Percentiles rank a stretch among this genome's conserved stretches.
phyloP scores from a whole-genome alignment of 108 stramenopile genomes.

The Pseudonitzschia multistriata region DNA sequence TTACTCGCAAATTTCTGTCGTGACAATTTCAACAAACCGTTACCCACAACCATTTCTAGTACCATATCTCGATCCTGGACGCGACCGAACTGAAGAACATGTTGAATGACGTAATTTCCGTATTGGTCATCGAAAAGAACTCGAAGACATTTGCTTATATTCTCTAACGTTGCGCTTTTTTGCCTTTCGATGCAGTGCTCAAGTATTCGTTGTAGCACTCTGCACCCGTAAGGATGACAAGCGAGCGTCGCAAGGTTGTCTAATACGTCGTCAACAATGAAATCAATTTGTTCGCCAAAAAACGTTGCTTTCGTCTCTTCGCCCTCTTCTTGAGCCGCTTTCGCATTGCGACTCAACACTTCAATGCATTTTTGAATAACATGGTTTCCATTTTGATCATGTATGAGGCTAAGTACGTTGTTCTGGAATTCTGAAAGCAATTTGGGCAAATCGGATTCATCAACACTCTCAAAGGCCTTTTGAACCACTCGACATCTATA shows the following conservation, averaged over 20 bases:
- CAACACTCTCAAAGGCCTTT: slow-evolving; percentile 86
- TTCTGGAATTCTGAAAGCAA: slow-evolving; percentile 85
- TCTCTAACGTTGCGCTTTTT: slow-evolving; percentile 64
- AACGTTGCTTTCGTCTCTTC: slow-evolving; percentile 40
- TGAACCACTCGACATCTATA: slow-evolving; percentile 92
- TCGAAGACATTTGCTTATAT: slow-evolving; percentile 58
- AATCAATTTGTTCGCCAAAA: slow-evolving; percentile 80
- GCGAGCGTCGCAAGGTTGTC: slow-evolving; percentile 81
- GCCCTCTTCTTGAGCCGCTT: slow-evolving; percentile 34
- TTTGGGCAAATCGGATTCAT: slow-evolving; percentile 67
- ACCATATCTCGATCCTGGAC: slow-evolving; percentile 75
- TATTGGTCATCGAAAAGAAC: slow-evolving; percentile 85
- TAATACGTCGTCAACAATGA: slow-evolving; percentile 89
- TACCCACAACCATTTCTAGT: slow-evolving; percentile 69
- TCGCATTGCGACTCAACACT: slow-evolving; percentile 68
- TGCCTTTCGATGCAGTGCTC: slow-evolving; percentile 89
- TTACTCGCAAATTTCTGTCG: slow-evolving; percentile 98
- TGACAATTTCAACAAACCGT: slow-evolving; percentile 84
- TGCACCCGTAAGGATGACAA: slow-evolving; percentile 95
- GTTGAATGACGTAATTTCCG: slow-evolving; percentile 92
- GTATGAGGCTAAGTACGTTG: slow-evolving; percentile 89
- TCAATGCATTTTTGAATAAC: slow-evolving; percentile 97
- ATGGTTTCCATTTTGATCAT: slow-evolving; percentile 97
- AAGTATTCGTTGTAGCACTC: slow-evolving; percentile 94
- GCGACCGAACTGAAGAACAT: slow-evolving; percentile 87